These are phyloP conservation scores for Pholiota adiposa DNA, from an alignment of 1,284 basidiomycete genomes.

Conservation along the genomic window DNA sequence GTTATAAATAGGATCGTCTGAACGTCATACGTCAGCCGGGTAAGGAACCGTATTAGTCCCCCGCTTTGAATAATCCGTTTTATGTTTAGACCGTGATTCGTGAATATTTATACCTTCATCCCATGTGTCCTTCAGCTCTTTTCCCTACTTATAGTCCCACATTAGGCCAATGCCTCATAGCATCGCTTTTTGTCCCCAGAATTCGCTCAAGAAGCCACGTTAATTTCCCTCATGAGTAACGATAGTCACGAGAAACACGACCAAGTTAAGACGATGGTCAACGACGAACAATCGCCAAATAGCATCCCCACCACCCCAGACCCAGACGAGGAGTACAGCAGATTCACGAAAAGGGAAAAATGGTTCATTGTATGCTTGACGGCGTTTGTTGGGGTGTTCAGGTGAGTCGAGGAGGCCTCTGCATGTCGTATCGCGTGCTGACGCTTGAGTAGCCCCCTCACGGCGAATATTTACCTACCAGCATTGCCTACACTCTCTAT, in stretches of 20 bases:
- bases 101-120: background rate
- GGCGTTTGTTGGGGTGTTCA: constrained; percentile 63
- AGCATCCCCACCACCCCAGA: background rate
- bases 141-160: background rate
- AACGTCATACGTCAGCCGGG: background rate
- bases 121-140: background rate
- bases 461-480: constrained; percentile 79
- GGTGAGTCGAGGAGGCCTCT: constrained; percentile 37
- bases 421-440: background rate
- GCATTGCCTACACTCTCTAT: constrained; percentile 69
- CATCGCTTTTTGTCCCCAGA: background rate
- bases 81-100: background rate
- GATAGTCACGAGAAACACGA: constrained; percentile 1
- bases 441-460: constrained; percentile 47
- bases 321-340: constrained; percentile 35
- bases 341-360: constrained; percentile 63
- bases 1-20: background rate
- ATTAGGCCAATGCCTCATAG: background rate
- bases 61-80: background rate
- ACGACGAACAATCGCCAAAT: background rate
- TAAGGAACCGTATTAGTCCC: background rate
- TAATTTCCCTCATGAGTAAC: background rate
- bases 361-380: constrained; percentile 68
- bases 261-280: background rate
- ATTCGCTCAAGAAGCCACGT: background rate